Base-by-base conservation (phyloP, 2,329 filamentous ascomycete species). In the Intubia oerlemansii region DNA sequence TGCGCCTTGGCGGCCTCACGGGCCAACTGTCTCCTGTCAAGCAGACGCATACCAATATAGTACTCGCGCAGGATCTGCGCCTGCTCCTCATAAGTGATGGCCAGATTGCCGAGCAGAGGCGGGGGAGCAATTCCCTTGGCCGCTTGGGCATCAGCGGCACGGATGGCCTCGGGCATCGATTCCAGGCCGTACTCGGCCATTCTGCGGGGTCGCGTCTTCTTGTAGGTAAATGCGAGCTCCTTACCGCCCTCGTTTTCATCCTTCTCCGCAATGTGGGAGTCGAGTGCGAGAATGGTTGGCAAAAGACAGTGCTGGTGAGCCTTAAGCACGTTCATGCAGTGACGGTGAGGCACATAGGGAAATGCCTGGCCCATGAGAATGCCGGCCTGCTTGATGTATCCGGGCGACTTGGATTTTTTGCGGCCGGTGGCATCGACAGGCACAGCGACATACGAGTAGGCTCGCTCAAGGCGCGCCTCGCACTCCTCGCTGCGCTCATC, bases 21-120 rank as follows among this genome's bases (percentile, higher is more conserved):
- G 23, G 36, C 39, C 9, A 35, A 33, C 10, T 34, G 30, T 28
- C 41, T 36, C 4, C 34, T 34, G 12, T 44, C 37, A 13, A 42
- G 42, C 11, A 39, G 41, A 5, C 35, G 30, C 18, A 50, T 43
- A 4, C 51, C 53, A 10, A 46, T 48, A 13, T 42, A 37, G 15
- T 56, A 45, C 36, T 61, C 59, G n/a, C 41, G 40, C 8, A 53
- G 29, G 1, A 46, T 50, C 9, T 45, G 29, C 36, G 43, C n/a
- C 47, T 34, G 6, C 29, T 35, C 1, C 28, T n/a, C n/a, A n/a
- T n/a, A n/a, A n/a, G n/a, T n/a, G n/a, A n/a, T n/a, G n/a, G n/a
- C n/a, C n/a, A n/a, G n/a, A n/a, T n/a, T n/a, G n/a, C n/a, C n/a
- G n/a, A n/a, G n/a, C n/a, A n/a, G n/a, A n/a, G n/a, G n/a, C n/a